Conservation (phyloP, 1,139 yeast species). For the Fermentozyma sake region DNA sequence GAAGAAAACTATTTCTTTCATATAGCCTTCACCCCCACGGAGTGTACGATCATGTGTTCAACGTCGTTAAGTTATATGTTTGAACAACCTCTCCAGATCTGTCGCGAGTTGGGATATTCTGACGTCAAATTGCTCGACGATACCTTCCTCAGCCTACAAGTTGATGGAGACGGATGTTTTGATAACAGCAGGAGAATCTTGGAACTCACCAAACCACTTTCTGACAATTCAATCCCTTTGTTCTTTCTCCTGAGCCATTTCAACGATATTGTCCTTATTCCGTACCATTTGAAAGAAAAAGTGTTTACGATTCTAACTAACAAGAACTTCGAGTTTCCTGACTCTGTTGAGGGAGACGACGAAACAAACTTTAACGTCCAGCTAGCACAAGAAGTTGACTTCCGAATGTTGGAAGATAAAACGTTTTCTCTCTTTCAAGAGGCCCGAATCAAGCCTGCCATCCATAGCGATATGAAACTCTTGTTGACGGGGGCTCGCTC, state of each 20-base stretch:
- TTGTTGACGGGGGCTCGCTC: conserved; percentile 62
- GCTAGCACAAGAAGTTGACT: no score
- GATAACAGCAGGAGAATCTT: conserved; percentile 52
- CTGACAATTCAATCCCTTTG: conserved; percentile 53
- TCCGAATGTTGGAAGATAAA: conserved; percentile 22
- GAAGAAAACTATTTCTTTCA: conserved; percentile 40
- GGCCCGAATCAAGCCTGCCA: conserved; percentile 40
- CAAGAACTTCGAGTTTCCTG: conserved; percentile 38
- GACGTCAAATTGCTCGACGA: conserved; percentile 44
- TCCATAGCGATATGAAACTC: conserved; percentile 37
- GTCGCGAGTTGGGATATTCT: conserved; percentile 21
- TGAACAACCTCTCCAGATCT: conserved; percentile 27
- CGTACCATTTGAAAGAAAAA: conserved; percentile 37
- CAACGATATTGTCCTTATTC: conserved; percentile 63
- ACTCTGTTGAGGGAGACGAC: conserved; percentile 17
- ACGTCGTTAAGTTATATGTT: conserved; percentile 34
- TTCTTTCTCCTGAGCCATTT: conserved; percentile 65
- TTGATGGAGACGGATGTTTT: conserved; percentile 58
- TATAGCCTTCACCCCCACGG: conserved; percentile 52
- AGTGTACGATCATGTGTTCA: conserved; percentile 53
- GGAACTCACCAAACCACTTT: conserved; percentile 56
- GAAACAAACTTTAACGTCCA: conserved; percentile 5
- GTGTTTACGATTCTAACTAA: conserved; percentile 43
- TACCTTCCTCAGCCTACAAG: conserved; percentile 50
- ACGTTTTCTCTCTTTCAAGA: conserved; percentile 41